Base-by-base conservation (phyloP, 163 green algal species). In the Trebouxia gelatinosa region DNA sequence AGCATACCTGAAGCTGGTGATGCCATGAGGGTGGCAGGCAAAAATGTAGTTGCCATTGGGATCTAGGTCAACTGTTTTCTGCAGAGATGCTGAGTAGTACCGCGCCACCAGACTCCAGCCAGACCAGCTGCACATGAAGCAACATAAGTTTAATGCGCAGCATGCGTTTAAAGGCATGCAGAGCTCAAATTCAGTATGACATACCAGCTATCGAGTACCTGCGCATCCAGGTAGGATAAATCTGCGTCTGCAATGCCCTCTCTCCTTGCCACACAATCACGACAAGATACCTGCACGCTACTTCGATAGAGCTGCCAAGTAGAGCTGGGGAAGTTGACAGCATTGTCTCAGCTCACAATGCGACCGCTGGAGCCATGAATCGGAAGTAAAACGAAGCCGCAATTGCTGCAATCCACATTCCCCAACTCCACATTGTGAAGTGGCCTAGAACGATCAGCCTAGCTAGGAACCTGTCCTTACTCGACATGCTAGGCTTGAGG, bases 41-140 rank as follows among this genome's bases (percentile, higher is more conserved):
- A 76, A 76, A 28, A 76, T 5, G 40, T 76, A 76, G 28, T 62
- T 59, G 28, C 68, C 40, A 32, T n/a, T 26, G 21, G 68, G 68
- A 40, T 76, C 68, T n/a, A 76, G 43, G 28, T 76, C 68, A 62
- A n/a, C 68, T 46, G 68, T 62, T 40, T 64, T 76, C n/a, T 62
- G 40, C 13, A 76, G 28, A 13, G 26, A 17, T 16, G 68, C 68
- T 46, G 68, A 40, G 26, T 62, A 76, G 23, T 76, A 61, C 19
- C 19, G 39, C 31, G 68, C 68, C n/a, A 40, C 40, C 26, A 28
- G 43, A 39, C 39, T 64, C 68, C 68, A 76, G 19, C 40, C 43
- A 31, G 40, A 62, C 68, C 68, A 76, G 29, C 43, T 54, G 43
- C 43, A 1, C 29, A 68, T 29, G 5, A 26, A 50, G 64, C 64